These are phyloP conservation scores for Kluyveromyces starmeri DNA, from an alignment of 805 yeast genomes.

Conservation along the genomic window DNA sequence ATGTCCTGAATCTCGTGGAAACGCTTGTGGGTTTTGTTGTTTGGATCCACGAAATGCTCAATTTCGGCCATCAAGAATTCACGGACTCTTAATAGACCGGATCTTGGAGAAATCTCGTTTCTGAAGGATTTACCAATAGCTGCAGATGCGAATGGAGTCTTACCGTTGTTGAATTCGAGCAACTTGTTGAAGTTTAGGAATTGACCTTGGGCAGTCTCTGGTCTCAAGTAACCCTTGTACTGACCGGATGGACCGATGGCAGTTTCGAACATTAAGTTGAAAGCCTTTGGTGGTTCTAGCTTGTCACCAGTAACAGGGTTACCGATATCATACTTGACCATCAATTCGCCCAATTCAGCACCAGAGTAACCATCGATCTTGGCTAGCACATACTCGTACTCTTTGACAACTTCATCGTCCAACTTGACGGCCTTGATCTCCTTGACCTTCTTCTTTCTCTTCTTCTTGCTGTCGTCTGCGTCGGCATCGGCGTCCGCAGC, in stretches of 20 bases:
- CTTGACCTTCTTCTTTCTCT: constrained; percentile 93
- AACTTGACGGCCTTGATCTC: constrained; percentile 83
- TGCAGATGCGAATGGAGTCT: constrained; percentile 99
- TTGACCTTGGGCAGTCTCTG: constrained; percentile 99
- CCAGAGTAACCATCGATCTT: constrained; percentile 95
- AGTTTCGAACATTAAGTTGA: constrained; percentile 98
- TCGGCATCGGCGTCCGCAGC: constrained; percentile 49
- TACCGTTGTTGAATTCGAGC: constrained; percentile 87
- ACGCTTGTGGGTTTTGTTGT: constrained; percentile 70
- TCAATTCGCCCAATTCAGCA: constrained; percentile 80
- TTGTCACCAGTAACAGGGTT: constrained; percentile 87
- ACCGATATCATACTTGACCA: constrained; percentile 70
- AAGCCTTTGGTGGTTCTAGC: constrained; percentile 85
- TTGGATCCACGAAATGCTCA: constrained; percentile 96
- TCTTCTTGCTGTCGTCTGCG: constrained; percentile 76
- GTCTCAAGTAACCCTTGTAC: constrained; percentile 90
- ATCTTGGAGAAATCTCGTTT: constrained; percentile 97
- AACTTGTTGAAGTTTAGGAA: constrained; percentile 90
- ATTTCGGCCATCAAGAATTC: constrained; percentile 99
- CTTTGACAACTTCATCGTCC: constrained; percentile 68
- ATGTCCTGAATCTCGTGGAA: constrained; percentile 70
- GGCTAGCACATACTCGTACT: constrained; percentile 81
- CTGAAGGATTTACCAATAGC: constrained; percentile 98
- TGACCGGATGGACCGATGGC: constrained; percentile 98
- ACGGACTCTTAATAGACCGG: constrained; percentile 95